phyloP scores from a whole-genome alignment of 805 yeast genomes.

The Saccharomycopsis sp. region DNA sequence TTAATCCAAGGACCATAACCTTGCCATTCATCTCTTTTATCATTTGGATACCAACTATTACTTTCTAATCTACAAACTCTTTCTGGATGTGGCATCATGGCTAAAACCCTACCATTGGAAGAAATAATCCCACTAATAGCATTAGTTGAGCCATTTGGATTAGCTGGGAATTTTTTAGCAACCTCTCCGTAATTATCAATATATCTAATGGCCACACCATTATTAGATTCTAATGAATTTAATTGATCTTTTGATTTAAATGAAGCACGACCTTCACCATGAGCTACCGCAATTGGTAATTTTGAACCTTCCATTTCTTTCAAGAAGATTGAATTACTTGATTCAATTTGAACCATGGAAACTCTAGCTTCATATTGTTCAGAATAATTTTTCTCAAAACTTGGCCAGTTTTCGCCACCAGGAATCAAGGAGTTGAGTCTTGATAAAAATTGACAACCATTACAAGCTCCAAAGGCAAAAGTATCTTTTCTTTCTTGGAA shows the following conservation, averaged over 20 bases:
- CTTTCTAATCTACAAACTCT: constrained; percentile 81
- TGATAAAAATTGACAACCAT: constrained; percentile 94
- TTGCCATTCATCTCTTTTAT: constrained; percentile 52
- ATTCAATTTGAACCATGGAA: constrained; percentile 72
- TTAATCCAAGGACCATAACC: constrained; percentile 94
- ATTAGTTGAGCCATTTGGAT: constrained; percentile 92
- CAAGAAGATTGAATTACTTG: constrained; percentile 54
- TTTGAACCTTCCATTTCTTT: constrained; percentile 88
- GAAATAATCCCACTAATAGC: constrained; percentile 90
- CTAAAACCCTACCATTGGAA: constrained; percentile 89
- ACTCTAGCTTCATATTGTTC: constrained; percentile 98
- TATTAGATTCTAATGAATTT: constrained; percentile 37
- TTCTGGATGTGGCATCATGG: constrained; percentile 99
- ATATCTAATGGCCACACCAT: constrained; percentile 61
- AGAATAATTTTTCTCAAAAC: constrained; percentile 79
- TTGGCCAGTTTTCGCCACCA: constrained; percentile 93
- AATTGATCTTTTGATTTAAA: constrained; percentile 41
- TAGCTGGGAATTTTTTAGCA: constrained; percentile 80
- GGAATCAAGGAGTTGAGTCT: constrained; percentile 81
- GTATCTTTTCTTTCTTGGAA: constrained; percentile 85
- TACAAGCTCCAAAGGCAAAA: constrained; percentile 96
- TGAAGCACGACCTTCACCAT: constrained; percentile 92
- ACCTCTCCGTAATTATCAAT: constrained; percentile 85
- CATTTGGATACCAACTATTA: constrained; percentile 77
- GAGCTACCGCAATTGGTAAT: constrained; percentile 95